Evolutionary conservation across 306 rosid species (phyloP), one percentile per base, ranked within the genome.

Genomic region (Dicorynia guianensis): DNA sequence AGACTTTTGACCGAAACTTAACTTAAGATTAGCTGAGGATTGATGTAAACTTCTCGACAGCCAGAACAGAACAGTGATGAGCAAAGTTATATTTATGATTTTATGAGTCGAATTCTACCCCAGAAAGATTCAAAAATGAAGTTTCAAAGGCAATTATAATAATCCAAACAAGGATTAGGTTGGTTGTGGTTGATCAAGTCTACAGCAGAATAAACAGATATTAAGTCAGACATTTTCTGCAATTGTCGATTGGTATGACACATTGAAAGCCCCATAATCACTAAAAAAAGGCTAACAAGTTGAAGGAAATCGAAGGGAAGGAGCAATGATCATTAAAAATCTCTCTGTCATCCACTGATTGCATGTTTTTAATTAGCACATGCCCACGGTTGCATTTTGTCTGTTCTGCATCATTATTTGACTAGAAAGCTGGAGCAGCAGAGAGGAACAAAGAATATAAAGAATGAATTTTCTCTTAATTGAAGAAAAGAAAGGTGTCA

Each of bases 231-330:
- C 8, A 56, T 66, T 43, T 75, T 65, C 58, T 42, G 65, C 39
- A 15, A 7, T 63, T 30, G 44, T 54, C n/a, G 12, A 25, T 71
- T 14, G 8, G 25, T 25, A 44, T 11, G 76, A 43, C 56, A 42
- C 15, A 34, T 25, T 46, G 60, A 74, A 75, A 52, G 64, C 55
- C 6, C 71, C 40, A 75, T 64, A 63, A 30, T 6, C 64, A 17
- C 55, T 66, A 30, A 33, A 55, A 20, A 36, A 75, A 43, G 5
- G 42, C 17, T 44, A 25, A 42, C 54, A 43, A 54, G 6, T 57
- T 42, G 15, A 42, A 43, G 10, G 43, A 56, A 20, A 42, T 15
- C 38, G 12, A 9, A 35, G 34, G 62, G 43, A 4, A 35, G 19
- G 42, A 57, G 5, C 20, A 19, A 53, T 9, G 11, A 50, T 40